A percentile compares a stretch with the other conserved stretches of the same genome.
Conservation (phyloP, 352 stramenopile genomes). For the Pythium angustatum region DNA sequence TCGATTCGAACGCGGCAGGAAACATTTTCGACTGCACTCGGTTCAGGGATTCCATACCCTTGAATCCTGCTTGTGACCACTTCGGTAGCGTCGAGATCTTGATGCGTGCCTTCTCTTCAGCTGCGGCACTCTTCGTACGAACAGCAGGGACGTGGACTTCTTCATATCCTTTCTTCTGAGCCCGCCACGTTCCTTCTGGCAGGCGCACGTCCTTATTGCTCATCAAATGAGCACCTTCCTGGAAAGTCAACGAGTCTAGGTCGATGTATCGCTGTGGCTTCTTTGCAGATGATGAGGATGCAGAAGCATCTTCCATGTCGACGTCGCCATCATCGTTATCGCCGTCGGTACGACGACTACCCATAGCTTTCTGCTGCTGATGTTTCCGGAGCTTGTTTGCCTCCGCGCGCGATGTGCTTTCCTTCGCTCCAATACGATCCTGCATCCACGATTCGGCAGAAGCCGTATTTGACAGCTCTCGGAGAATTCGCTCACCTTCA, state of each 20-base stretch:
- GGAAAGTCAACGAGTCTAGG: conserved; percentile 94
- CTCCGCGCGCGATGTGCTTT: conserved; percentile 80
- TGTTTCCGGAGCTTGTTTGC: conserved; percentile 81
- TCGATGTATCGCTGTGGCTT: conserved; percentile 92
- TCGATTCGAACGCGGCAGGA: conserved; percentile 88
- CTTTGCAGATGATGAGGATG: conserved; percentile 37
- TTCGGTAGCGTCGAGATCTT: conserved; percentile 93
- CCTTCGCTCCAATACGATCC: conserved; percentile 88
- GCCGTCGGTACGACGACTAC: conserved; percentile 34
- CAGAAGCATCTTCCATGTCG: conserved; percentile 45
- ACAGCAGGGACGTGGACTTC: conserved; percentile 99
- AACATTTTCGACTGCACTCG: conserved; percentile 99
- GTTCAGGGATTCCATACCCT: conserved; percentile 98
- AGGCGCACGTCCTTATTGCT: conserved; percentile 97
- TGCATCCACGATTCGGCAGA: conserved; percentile 95
- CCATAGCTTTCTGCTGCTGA: conserved; percentile 50
- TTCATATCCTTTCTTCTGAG: conserved; percentile 98
- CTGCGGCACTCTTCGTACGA: conserved; percentile 68
- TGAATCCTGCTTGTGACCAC: conserved; percentile 96
- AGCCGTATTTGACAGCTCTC: conserved; percentile 87
- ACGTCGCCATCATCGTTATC: conserved; percentile 52
- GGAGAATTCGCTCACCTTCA: conserved; percentile 87
- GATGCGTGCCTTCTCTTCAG: conserved; percentile 77
- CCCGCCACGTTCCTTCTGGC: conserved; percentile 96
- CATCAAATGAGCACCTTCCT: conserved; percentile 96